Base-by-base conservation (phyloP, 345 rosid species). In the Gossypium turneri region DNA sequence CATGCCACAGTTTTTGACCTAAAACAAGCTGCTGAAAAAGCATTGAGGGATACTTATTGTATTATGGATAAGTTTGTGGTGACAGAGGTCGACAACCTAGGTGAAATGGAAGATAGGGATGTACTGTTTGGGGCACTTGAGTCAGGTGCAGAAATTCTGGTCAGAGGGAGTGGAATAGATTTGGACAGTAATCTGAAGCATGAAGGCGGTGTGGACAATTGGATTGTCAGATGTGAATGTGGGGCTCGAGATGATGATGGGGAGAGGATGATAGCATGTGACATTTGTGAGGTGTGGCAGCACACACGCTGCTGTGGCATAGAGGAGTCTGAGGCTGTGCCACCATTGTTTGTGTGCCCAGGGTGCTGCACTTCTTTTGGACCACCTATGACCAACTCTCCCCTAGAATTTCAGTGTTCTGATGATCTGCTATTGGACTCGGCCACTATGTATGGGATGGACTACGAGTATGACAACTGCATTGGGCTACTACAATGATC, bases 241-340 rank as follows among this genome's bases (percentile, higher is more conserved):
- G 97, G 91, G 22, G 93, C 95, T 16, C 76, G 71, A 67, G 98
- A 94, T 58, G 98, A 94, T 47, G 98, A 94, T 75, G 98, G 97
- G 34, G 98, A 92, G 82, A 81, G 98, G 76, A 94, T 91, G 98
- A 81, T 92, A 9, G 88, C 95, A 0, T 91, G 98, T 56, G 98
- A 94, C 29, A 75, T 89, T 0, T 92, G 98, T 25, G 97, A 90
- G 73, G 87, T 87, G 65, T 94, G 98, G 98, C 98, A 92, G 72
- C 98, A 94, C 76, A 93, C 96, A 0, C 82, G 90, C 48, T 94
- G 97, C 85, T 84, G 86, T 27, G 96, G 90, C 1, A 90, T 94
- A 19, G 82, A 84, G 4, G 98, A 94, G 66, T 82, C 89, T 0
- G 88, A 87, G 71, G 84, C 81, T 45, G 88, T 87, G 63, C 97